Evolutionary conservation across 441 rosid genomes (phyloP).

Genomic region (Erodium trifolium): DNA sequence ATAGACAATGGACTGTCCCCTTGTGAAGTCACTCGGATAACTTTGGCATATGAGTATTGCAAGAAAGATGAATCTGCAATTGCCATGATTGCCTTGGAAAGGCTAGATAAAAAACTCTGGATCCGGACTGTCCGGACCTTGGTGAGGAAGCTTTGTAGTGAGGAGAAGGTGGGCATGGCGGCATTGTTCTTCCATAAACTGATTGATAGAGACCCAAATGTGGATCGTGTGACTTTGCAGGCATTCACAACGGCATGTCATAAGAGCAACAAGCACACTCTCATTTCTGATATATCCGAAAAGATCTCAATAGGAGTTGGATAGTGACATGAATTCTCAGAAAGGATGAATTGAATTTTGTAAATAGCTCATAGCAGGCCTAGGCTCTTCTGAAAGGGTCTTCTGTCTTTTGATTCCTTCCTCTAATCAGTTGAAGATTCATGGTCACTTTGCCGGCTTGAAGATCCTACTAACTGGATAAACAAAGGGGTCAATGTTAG

Average conservation of each 20-base stretch:
- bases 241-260: constrained; percentile 71
- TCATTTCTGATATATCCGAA: constrained; percentile 55
- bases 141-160: constrained; percentile 74
- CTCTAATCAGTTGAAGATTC: neutral
- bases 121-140: constrained; percentile 63
- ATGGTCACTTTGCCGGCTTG: neutral
- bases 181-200: constrained; percentile 65
- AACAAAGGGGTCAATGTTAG: neutral
- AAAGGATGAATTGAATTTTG: neutral
- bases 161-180: constrained; percentile 72
- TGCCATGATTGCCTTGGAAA: constrained; percentile 71
- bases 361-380: neutral
- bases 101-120: constrained; percentile 69
- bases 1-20: constrained; percentile 59
- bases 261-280: constrained; percentile 61
- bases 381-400: neutral
- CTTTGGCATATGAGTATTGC: constrained; percentile 75
- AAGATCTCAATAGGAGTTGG: constrained; percentile 38
- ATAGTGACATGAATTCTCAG: neutral
- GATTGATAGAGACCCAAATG: constrained; percentile 45
- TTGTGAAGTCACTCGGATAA: constrained; percentile 69
- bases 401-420: neutral
- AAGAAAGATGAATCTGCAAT: constrained; percentile 62
- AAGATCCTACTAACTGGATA: neutral
- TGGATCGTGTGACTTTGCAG: constrained; percentile 57